Evolutionary conservation across 176 grass and related monocot species (phyloP).

Genomic region (Stipa capillata): DNA sequence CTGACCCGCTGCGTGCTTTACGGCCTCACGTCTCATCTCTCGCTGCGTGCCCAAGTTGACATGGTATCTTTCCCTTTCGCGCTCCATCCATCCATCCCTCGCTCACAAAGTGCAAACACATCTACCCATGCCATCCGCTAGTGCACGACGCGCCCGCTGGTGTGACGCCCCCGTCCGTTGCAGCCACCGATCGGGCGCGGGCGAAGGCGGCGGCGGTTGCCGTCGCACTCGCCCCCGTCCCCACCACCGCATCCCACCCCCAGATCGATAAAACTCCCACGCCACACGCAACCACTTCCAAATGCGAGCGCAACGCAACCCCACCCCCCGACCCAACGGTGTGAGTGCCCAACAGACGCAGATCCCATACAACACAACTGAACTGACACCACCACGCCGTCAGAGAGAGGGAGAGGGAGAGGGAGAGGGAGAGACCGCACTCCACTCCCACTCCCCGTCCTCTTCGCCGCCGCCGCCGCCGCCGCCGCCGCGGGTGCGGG

Average conservation of each 20-base stretch:
- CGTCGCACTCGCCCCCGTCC: background rate
- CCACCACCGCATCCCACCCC: background rate
- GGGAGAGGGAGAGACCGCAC: no score
- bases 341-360: background rate
- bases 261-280: background rate
- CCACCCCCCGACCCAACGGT: background rate
- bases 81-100: background rate
- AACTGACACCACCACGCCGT: background rate
- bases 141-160: no score
- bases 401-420: no score
- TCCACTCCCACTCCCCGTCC: no score
- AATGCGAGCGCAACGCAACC: background rate
- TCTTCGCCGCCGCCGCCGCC: no score
- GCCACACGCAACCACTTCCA: background rate
- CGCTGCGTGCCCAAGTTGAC: no score
- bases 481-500: no score
- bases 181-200: background rate
- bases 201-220: background rate
- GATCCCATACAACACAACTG: background rate
- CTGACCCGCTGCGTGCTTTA: no score
- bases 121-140: background rate
- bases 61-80: background rate
- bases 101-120: background rate
- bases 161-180: background rate
- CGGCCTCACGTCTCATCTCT: no score